Evolutionary conservation across 805 yeast genomes (phyloP), one percentile per base, ranked within the genome.

Genomic region (Starmerella asiatica): DNA sequence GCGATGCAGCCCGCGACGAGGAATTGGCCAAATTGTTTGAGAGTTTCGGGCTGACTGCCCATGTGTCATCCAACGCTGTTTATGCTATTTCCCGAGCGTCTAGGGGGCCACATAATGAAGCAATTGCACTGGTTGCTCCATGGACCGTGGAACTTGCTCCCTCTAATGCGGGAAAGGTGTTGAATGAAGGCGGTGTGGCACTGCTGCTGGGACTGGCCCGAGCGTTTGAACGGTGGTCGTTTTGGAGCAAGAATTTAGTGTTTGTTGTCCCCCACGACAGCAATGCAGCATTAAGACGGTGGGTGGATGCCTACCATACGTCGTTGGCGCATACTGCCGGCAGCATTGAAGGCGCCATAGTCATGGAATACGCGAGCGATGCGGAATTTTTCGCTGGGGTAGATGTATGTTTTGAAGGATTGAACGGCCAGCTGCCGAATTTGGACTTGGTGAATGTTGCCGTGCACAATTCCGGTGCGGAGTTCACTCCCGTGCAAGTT

Each of bases 401-500:
- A 24, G 94, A 86, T 56, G 57, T 91, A 32, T 66, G 63, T 35
- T 88, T 83, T 56, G 84, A 80, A 44, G 98, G 98, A 0, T 65
- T 86, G 43, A 91, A 91, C 55, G 99, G 99, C 17, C 96, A 85
- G 59, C 67, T 86, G 48, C 99, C 99, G 14, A 91, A 91, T 56
- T 67, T 91, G 52, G 99, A 91, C 61, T 62, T 91, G 40, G 63
- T 91, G 34, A 91, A 91, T 55, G 72, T 85, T 21, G 93, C 82
- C 3, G 76, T 76, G n/a, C 63, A 70, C 34, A 69, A 84, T 26
- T 68, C 79, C 4, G 73, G 74, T 44, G 84, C 82, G 53, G 96
- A 86, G 60, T 78, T 78, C 11, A 67, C 86, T 49, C 69, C 68
- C 33, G 71, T 78, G 4, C 68, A 81, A 14, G 59, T 88, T 32